Conservation (phyloP, 2,329 filamentous ascomycete species). For the Colletotrichum echinochloae region DNA sequence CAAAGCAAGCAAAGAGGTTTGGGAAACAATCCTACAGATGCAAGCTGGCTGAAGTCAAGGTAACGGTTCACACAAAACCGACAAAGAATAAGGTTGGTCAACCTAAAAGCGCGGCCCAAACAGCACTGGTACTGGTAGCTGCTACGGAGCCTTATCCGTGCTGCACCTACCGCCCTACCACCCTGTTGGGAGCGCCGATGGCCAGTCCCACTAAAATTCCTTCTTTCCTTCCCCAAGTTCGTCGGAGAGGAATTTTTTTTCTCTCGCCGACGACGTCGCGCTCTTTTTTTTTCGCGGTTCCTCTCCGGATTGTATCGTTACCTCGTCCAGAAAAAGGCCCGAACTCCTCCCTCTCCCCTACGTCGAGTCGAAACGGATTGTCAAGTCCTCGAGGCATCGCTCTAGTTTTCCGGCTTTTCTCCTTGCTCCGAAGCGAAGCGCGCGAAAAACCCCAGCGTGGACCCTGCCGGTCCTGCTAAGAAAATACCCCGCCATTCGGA, state of each 20-base stretch:
- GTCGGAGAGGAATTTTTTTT: slow-evolving; percentile 25
- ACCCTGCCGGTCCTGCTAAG: slow-evolving; percentile 24
- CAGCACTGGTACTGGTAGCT: neutral
- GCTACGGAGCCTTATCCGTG: slow-evolving; percentile 27
- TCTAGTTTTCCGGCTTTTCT: neutral
- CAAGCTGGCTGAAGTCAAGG: neutral
- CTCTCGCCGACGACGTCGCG: slow-evolving; percentile 16
- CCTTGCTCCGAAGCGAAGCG: slow-evolving; percentile 1
- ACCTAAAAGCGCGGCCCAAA: slow-evolving; percentile 1
- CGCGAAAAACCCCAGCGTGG: slow-evolving; percentile 18
- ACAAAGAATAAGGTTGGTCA: slow-evolving; percentile 9
- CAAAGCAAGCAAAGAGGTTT: neutral
- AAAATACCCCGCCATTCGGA: slow-evolving; percentile 32
- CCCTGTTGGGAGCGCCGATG: slow-evolving; percentile 18
- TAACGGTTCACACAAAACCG: slow-evolving; percentile 5
- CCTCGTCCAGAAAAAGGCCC: slow-evolving; percentile 25
- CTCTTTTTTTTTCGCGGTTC: slow-evolving; percentile 13
- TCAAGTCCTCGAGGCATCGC: neutral
- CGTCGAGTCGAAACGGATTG: neutral
- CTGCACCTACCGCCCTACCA: neutral
- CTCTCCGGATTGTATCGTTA: slow-evolving; percentile 19
- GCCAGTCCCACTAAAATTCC: slow-evolving; percentile 22
- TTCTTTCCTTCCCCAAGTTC: slow-evolving; percentile 16
- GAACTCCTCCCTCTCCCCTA: neutral
- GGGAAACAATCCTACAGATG: neutral